Evolutionary conservation across 768 basidiomycete genomes (phyloP), one percentile per base, ranked within the genome.

Genomic region (Boletus sp.): DNA sequence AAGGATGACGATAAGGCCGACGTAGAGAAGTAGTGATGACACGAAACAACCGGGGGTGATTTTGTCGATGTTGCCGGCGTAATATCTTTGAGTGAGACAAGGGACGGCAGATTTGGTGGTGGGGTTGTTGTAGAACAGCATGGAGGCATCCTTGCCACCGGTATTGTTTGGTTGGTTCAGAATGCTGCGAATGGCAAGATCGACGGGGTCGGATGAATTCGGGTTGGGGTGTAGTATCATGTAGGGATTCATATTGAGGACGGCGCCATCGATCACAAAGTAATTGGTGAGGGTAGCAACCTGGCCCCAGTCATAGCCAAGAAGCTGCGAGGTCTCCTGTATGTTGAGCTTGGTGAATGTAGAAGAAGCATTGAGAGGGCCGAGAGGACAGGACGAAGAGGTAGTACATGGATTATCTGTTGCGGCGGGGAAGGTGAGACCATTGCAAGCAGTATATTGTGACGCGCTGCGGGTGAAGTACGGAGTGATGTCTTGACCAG

Each of bases 11-110:
- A 93, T 83, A 55, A 99, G 82, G 55, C 93, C 92, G 29, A 86
- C 76, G 70, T 97, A 99, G 50, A 98, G 86, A 71, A 98, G 85
- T 29, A 98, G 78, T 46, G 84, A 81, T 33, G 94, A 89, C 39
- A 94, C 85, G 73, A 98, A 95, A 74, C 97, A 99, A 8, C 96
- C 96, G 7, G 97, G 93, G 0, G 94, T 88, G 68, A 97, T 79
- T 75, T 98, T 97, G 78, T 98, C 97, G 60, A 99, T 98, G 69
- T 90, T 89, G 20, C 97, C 97, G 0, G 94, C 95, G 50, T 83
- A 83, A 72, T 97, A 99, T 12, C 97, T 85, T 65, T 92, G 76
- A 51, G 80, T 79, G 51, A 99, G 79, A 72, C 97, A 99, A 10
- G 84, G 81, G 4, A 97, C 79, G 24, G 90, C 85, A 10, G 79